Base-by-base conservation (phyloP, 495 filamentous ascomycete genomes). In the Immersiella caudata region DNA sequence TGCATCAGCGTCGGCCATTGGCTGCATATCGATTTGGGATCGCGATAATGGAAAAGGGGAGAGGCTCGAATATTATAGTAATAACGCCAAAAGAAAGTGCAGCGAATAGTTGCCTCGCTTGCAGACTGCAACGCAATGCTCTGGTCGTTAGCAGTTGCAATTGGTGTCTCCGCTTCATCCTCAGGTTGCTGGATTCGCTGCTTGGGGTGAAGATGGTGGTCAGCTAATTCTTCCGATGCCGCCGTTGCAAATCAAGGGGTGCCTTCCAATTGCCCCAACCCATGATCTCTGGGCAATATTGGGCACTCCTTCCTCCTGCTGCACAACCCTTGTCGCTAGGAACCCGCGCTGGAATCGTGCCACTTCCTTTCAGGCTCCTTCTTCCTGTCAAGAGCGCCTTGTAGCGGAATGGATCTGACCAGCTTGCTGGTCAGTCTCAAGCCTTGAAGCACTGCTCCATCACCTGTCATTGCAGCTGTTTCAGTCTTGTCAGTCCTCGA, bases 401-500 rank as follows among this genome's bases (percentile, higher is more conserved):
- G 9, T 29, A 29, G 18, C 16, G 46, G n/a, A 50, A 21, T 46
- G 40, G 40, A 46, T 14, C 14, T 46, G 40, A 46, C 11, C 40
- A 14, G 9, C 40, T 46, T 12, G 40, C 40, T 46, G 40, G 16
- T 18, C 40, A 5, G 11, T 46, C 40, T 46, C 36, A 40, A 24
- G 25, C 27, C 55, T 36, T 65, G 21, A 33, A 25, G 22, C 50
- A 22, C 52, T 60, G 60, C 59, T 63, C 51, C 68, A 65, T 57
- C 65, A 49, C 60, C 56, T 67, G 25, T 52, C 63, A 72, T 70
- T 62, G 68, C 62, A 29, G 56, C 67, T 40, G 72, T 74, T 70
- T 74, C 72, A 73, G 64, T 56, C 52, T 62, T 61, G 27, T 60
- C 64, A 68, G 55, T 68, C 60, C 65, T 70, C 68, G 68, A 67